phyloP scores from a whole-genome alignment of 148 eudicot species.

The Silene uniflora region DNA sequence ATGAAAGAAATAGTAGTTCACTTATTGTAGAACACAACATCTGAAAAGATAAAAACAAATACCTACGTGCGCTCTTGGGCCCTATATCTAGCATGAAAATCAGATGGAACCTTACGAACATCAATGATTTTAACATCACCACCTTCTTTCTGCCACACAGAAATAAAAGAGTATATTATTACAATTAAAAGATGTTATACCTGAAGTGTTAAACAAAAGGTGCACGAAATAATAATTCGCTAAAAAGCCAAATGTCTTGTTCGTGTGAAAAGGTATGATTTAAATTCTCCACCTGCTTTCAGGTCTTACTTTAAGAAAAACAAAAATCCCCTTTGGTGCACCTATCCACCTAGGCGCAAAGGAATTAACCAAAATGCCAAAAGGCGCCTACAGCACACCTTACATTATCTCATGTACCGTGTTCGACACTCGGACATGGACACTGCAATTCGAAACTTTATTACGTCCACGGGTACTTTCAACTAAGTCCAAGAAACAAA shows the following conservation, averaged over 20 bases:
- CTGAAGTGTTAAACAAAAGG: not conserved
- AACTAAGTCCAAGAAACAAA: too few relatives aligned
- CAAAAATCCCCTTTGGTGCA: too few relatives aligned
- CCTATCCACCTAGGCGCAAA: too few relatives aligned
- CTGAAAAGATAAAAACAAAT: slow-evolving; percentile 26
- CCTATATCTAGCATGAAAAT: slow-evolving; percentile 89
- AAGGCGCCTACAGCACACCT: too few relatives aligned
- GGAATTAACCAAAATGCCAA: too few relatives aligned
- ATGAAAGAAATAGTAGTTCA: not conserved
- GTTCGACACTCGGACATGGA: too few relatives aligned
- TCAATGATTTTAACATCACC: slow-evolving; percentile 71
- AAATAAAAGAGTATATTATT: slow-evolving; percentile 6
- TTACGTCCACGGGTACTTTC: too few relatives aligned
- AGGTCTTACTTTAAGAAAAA: too few relatives aligned
- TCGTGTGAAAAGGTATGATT: not conserved
- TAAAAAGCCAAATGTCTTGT: not conserved
- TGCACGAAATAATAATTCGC: not conserved
- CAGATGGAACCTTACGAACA: slow-evolving; percentile 66
- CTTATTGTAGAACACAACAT: not conserved
- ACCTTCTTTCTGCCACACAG: slow-evolving; percentile 62
- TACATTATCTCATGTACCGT: too few relatives aligned
- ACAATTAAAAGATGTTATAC: not conserved
- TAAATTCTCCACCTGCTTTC: not conserved
- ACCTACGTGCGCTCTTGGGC: slow-evolving; percentile 99
- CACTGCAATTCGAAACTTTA: too few relatives aligned